Conservation (phyloP, 2,329 filamentous ascomycete genomes). For the Colletotrichum melonis region DNA sequence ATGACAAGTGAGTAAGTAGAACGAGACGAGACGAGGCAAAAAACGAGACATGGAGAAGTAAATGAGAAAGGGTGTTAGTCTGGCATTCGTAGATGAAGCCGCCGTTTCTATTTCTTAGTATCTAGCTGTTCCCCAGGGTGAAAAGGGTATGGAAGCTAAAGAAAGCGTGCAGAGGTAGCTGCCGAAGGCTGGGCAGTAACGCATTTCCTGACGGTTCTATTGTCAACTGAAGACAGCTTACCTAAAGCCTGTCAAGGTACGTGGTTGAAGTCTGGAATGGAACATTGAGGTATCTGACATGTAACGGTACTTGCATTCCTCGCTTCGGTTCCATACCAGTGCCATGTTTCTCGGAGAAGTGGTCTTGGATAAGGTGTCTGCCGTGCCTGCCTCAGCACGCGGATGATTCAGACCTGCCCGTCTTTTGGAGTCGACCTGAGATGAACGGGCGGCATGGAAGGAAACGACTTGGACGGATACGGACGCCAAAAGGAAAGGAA, state of each 20-base stretch:
- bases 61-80: not conserved
- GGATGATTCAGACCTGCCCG: not conserved
- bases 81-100: not conserved
- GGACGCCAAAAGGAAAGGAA: constrained; percentile 14
- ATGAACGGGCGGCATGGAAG: constrained; percentile 1
- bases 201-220: not conserved
- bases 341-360: not conserved
- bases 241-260: not conserved
- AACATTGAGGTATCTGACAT: not conserved
- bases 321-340: not conserved
- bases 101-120: not conserved
- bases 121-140: not conserved
- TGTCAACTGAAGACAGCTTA: not conserved
- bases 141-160: not conserved
- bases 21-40: not conserved
- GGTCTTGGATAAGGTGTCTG: not conserved
- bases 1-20: constrained; percentile 25
- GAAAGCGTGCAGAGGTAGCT: not conserved
- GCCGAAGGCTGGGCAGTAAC: too few relatives aligned
- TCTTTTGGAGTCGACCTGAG: not conserved
- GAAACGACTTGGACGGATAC: constrained; percentile 13
- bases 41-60: not conserved
- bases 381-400: not conserved
- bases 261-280: not conserved
- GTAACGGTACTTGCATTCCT: not conserved